Conservation (phyloP, 1,284 basidiomycete genomes). For the Pseudozyma sp. region DNA sequence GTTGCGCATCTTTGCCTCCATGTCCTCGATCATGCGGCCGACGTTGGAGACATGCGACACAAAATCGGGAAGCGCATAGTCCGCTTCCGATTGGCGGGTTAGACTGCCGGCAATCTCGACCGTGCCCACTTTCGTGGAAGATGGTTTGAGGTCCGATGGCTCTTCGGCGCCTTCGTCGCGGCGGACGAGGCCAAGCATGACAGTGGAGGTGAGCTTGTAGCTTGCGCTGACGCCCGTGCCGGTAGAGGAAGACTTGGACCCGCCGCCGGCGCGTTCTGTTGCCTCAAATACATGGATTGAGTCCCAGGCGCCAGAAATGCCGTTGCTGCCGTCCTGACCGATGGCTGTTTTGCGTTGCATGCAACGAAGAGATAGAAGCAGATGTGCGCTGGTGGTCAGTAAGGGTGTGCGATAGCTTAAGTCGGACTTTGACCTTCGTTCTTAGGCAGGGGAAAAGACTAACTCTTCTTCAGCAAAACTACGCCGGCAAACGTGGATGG, state of each 20-base stretch:
- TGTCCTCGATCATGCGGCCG: constrained; percentile 94
- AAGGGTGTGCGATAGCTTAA: not conserved
- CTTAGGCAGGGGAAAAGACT: constrained; percentile 62
- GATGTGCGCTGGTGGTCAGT: not conserved
- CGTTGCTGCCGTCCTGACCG: constrained; percentile 46
- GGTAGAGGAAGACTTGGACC: constrained; percentile 21
- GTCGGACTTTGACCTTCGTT: not conserved
- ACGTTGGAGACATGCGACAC: constrained; percentile 88
- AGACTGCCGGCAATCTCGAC: constrained; percentile 92
- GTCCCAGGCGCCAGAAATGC: constrained; percentile 84
- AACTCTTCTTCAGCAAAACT: constrained; percentile 94
- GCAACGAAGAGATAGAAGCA: not conserved
- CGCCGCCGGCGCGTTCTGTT: constrained; percentile 74
- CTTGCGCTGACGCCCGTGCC: constrained; percentile 81
- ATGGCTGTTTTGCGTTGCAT: constrained; percentile 20
- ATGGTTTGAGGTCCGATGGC: constrained; percentile 21
- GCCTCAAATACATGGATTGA: constrained; percentile 98
- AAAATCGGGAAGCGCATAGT: constrained; percentile 52
- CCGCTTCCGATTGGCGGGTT: constrained; percentile 87
- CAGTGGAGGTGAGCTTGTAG: constrained; percentile 96
- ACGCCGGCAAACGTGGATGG: constrained; percentile 89
- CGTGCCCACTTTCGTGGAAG: constrained; percentile 74
- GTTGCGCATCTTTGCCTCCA: constrained; percentile 99
- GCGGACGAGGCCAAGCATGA: constrained; percentile 92
- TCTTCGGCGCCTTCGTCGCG: constrained; percentile 71